A percentile compares a stretch with the other conserved stretches of the same genome.
These are phyloP conservation scores for Tricholoma sp. DNA, from an alignment of 768 basidiomycete genomes.

Conservation along the genomic window DNA sequence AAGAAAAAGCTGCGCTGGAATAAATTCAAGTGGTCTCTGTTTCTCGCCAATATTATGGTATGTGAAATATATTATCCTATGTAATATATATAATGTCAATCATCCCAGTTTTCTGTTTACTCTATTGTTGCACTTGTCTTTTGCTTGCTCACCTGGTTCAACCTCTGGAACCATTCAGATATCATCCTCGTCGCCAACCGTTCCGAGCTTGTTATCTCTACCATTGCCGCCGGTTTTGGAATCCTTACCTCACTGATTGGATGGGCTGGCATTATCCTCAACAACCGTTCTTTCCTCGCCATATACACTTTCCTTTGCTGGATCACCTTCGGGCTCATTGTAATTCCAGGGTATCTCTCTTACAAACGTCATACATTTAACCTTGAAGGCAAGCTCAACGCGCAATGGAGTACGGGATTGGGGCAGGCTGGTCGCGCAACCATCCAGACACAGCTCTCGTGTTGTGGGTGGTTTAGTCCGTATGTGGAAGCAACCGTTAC, in stretches of 20 bases:
- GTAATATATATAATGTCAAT: constrained; percentile 3
- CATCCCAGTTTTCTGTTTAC: constrained; percentile 45
- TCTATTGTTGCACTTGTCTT: constrained; percentile 57
- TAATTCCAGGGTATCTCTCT: constrained; percentile 74
- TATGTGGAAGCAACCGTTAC: constrained; percentile 75
- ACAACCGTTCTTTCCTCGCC: constrained; percentile 82
- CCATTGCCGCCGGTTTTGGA: constrained; percentile 54
- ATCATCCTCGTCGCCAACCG: constrained; percentile 66
- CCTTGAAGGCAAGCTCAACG: constrained; percentile 75
- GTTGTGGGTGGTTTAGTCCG: constrained; percentile 79
- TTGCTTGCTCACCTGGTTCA: constrained; percentile 73
- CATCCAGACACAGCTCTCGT: constrained; percentile 68
- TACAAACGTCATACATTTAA: constrained; percentile 57
- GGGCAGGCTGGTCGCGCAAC: constrained; percentile 54
- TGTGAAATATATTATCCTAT: constrained; percentile 7
- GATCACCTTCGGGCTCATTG: constrained; percentile 67
- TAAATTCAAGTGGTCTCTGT: constrained; percentile 78
- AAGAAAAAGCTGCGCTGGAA: constrained; percentile 9
- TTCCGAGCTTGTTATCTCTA: constrained; percentile 65
- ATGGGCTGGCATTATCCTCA: constrained; percentile 79
- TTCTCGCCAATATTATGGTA: constrained; percentile 55
- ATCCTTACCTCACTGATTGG: constrained; percentile 68
- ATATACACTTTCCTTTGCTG: constrained; percentile 74
- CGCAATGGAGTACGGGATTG: constrained; percentile 62
- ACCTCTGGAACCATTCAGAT: constrained; percentile 63